Conservation (phyloP, 495 filamentous ascomycete species). For the Hyaloscypha variabilis region DNA sequence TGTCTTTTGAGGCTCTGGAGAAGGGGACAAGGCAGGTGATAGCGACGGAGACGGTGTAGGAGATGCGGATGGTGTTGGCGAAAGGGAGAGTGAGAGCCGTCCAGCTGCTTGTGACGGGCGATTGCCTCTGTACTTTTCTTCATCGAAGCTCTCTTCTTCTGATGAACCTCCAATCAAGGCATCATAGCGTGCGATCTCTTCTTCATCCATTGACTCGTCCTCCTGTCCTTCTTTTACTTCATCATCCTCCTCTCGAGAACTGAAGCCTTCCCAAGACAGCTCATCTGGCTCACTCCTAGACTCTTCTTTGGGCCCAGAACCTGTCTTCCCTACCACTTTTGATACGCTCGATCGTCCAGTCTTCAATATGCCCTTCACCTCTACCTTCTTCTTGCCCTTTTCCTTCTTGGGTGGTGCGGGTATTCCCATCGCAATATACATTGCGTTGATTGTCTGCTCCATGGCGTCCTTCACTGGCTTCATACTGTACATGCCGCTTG, state of each 20-base stretch:
- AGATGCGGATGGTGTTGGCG: conserved; percentile 25
- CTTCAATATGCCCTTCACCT: conserved; percentile 22
- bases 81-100: conserved; percentile 27
- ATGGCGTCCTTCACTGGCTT: conserved; percentile 72
- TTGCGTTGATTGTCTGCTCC: conserved; percentile 58
- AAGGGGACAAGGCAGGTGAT: conserved; percentile 38
- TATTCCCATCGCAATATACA: conserved; percentile 64
- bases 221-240: conserved; percentile 27
- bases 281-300: conserved; percentile 12
- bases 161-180: conserved; percentile 37
- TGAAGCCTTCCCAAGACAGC: conserved; percentile 30
- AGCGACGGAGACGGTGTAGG: conserved; percentile 24
- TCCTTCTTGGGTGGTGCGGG: conserved; percentile 34
- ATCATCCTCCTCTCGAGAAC: conserved; percentile 19
- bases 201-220: conserved; percentile 39
- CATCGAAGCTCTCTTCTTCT: conserved; percentile 31
- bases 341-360: neutral
- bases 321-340: conserved; percentile 17
- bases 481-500: conserved; percentile 77
- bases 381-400: conserved; percentile 36
- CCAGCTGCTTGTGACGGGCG: conserved; percentile 11
- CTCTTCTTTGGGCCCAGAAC: conserved; percentile 24
- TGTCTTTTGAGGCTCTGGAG: conserved; percentile 42
- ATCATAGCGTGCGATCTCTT: conserved; percentile 36
- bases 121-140: conserved; percentile 21